Percentiles rank a stretch among this genome's conserved stretches.
Conservation (phyloP, 495 filamentous ascomycete genomes). For the Emericellopsis terricola region DNA sequence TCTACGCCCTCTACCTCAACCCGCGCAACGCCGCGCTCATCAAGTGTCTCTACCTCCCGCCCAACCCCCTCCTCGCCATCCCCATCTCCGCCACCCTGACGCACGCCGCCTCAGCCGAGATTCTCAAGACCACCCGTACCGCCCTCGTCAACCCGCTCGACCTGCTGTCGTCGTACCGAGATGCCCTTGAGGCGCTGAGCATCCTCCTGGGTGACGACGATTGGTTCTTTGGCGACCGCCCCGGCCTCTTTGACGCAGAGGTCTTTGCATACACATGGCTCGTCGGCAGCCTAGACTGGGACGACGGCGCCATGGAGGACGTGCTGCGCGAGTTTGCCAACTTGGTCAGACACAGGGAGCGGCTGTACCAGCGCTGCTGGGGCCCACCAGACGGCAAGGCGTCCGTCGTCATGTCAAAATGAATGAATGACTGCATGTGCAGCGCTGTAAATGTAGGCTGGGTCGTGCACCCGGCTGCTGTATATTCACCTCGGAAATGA, state of each 20-base stretch:
- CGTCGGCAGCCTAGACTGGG: conserved; percentile 51
- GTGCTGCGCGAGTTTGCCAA: conserved; percentile 13
- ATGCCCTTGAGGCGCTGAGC: conserved; percentile 60
- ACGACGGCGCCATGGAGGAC: conserved; percentile 8
- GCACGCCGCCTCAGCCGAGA: conserved; percentile 50
- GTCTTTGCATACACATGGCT: conserved; percentile 87
- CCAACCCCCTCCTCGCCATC: conserved; percentile 42
- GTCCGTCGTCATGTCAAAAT: no score
- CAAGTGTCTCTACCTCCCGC: conserved; percentile 46
- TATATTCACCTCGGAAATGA: no score
- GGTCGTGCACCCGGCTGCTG: no score
- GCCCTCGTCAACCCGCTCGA: conserved; percentile 16
- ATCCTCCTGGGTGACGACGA: conserved; percentile 40
- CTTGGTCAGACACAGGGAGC: conserved; percentile 13
- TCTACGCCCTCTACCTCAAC: conserved; percentile 65
- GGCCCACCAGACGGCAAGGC: no score
- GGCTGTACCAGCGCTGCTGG: conserved; percentile 16
- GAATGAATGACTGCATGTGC: no score
- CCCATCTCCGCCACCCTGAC: conserved; percentile 47
- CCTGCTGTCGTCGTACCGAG: conserved; percentile 47
- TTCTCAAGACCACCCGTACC: conserved; percentile 38
- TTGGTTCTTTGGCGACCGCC: conserved; percentile 28
- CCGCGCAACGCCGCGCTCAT: conserved; percentile 44
- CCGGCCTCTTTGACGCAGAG: conserved; percentile 67
- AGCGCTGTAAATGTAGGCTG: no score